Conservation (phyloP, 2,329 filamentous ascomycete genomes). For the Tolypocladium inflatum region DNA sequence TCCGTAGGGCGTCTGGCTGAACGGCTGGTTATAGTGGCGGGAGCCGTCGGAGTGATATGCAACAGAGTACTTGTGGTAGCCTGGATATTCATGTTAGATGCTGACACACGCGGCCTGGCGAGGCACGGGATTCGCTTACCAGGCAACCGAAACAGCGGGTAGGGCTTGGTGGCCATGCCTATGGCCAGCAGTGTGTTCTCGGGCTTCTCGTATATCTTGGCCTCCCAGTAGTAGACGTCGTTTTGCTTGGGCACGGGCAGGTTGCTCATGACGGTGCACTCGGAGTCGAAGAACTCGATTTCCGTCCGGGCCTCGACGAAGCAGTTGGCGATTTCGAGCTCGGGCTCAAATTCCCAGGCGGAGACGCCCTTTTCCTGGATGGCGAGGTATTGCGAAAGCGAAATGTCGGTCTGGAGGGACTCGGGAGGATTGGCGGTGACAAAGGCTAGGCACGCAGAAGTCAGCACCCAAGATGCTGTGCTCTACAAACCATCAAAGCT, state of each 20-base stretch:
- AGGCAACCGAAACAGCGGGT: constrained; percentile 86
- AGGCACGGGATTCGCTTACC: constrained; percentile 44
- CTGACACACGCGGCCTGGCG: neutral
- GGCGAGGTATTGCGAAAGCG: constrained; percentile 90
- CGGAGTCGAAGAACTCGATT: constrained; percentile 97
- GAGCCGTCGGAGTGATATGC: constrained; percentile 84
- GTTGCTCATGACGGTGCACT: constrained; percentile 95
- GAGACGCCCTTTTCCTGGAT: constrained; percentile 99
- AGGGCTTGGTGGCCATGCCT: constrained; percentile 93
- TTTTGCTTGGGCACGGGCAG: constrained; percentile 96
- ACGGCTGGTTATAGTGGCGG: constrained; percentile 88
- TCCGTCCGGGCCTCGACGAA: constrained; percentile 95
- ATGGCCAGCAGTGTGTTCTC: constrained; percentile 81
- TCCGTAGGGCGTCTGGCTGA: constrained; percentile 68
- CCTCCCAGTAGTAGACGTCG: constrained; percentile 99
- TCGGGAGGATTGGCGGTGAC: constrained; percentile 91
- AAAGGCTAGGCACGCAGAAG: constrained; percentile 53
- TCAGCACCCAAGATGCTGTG: neutral
- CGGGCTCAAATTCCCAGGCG: constrained; percentile 99
- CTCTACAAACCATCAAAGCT: neutral
- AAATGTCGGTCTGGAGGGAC: constrained; percentile 93
- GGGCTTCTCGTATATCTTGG: constrained; percentile 96
- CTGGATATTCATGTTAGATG: constrained; percentile 23
- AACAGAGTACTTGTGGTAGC: constrained; percentile 85
- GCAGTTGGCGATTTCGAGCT: constrained; percentile 96